A percentile compares a stretch with the other conserved stretches of the same genome.
These are phyloP conservation scores for Aspergillus japonicus DNA, from an alignment of 2,329 filamentous ascomycete species.

Conservation along the genomic window DNA sequence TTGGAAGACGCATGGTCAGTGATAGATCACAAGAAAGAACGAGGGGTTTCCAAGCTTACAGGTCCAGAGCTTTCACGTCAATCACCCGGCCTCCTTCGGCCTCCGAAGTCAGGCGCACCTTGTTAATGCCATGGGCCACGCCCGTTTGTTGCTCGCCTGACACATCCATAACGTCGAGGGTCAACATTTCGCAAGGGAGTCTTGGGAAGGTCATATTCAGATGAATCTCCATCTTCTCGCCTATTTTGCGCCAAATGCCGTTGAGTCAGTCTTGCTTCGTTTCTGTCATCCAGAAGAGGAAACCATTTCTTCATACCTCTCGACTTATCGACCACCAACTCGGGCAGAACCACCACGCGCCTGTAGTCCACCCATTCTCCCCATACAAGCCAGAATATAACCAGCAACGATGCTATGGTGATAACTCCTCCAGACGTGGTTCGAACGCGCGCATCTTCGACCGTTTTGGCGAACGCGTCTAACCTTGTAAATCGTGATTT, in stretches of 20 bases:
- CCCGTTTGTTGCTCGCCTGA: constrained; percentile 95
- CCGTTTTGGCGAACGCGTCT: constrained; percentile 98
- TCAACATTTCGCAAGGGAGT: constrained; percentile 91
- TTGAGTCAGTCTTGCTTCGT: constrained; percentile 16
- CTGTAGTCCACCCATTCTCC: constrained; percentile 96
- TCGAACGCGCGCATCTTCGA: constrained; percentile 94
- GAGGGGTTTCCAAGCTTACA: constrained; percentile 51
- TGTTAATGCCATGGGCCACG: constrained; percentile 87
- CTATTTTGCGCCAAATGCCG: constrained; percentile 44
- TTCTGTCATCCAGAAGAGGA: background rate
- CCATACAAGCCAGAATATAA: constrained; percentile 85
- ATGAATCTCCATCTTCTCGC: constrained; percentile 98
- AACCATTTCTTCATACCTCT: constrained; percentile 60
- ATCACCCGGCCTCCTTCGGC: constrained; percentile 74
- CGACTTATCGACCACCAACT: constrained; percentile 94
- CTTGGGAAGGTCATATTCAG: constrained; percentile 94
- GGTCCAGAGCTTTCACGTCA: constrained; percentile 65
- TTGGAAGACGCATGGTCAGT: background rate
- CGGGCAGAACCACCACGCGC: constrained; percentile 79
- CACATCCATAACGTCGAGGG: constrained; percentile 98
- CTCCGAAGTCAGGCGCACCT: constrained; percentile 74
- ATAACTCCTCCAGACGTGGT: constrained; percentile 95
- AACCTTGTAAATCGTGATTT: constrained; percentile 95
- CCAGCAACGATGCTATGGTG: constrained; percentile 82
- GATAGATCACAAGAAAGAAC: background rate